Base-by-base conservation (phyloP, 352 stramenopile species). In the Albugo candida region DNA sequence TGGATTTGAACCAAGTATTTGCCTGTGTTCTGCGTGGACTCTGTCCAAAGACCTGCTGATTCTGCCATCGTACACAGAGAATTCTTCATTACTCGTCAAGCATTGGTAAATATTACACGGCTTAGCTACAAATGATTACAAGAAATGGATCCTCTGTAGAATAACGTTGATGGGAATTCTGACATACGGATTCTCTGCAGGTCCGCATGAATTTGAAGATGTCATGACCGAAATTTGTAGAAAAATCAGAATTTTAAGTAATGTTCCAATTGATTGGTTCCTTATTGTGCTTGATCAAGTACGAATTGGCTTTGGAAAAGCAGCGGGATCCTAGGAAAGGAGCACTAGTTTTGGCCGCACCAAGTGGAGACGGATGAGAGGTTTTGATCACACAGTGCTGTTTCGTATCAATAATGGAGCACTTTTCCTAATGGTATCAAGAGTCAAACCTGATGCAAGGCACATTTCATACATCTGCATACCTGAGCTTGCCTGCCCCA, bases 401-500 rank as follows among this genome's bases (percentile, higher is more conserved):
- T 11, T 46, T 64, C 27, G 57, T 48, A 55, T 96, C 69, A 44
- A 96, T 91, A 38, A 78, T 53, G 13, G 58, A 65, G 17, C 65
- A 63, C 49, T 88, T 94, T 37, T 73, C 57, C 51, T 70, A 49
- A 34, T 11, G 39, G 24, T 27, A 19, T 3, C 24, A 34, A 20
- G 46, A 3, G 34, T 14, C 4, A n/a, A 52, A 51, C 8, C 10
- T 31, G 14, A 24, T 47, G 21, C 16, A 10, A 50, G 3, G 10
- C 34, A 48, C 21, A 18, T 18, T 2, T 2, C 46, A 51, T 35
- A 41, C 16, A 39, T 39, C 63, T 48, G 16, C 10, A 13, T 39
- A 68, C 59, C 46, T 95, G 81, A 11, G 95, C 95, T 31, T 92
- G 93, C 52, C 96, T 97, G 17, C 96, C 96, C 96, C 96, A 99